These are phyloP conservation scores for Colletotrichum neosansevieriae DNA, from an alignment of 2,329 filamentous ascomycete species.

Conservation along the genomic window DNA sequence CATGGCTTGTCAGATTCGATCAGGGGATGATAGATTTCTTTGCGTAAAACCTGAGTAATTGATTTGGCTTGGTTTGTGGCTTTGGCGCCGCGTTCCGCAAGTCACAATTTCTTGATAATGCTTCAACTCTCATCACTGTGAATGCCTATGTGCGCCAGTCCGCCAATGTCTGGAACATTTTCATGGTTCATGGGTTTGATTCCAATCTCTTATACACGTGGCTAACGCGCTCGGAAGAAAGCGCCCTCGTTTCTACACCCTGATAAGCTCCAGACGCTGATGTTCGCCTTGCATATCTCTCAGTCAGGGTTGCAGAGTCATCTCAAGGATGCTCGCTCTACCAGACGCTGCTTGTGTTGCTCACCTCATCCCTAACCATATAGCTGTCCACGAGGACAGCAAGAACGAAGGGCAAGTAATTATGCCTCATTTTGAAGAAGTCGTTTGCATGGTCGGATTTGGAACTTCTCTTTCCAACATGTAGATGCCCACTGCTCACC, in stretches of 20 bases:
- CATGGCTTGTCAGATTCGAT: slow-evolving; percentile 56
- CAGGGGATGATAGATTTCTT: slow-evolving; percentile 30
- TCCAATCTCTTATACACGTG: slow-evolving; percentile 11
- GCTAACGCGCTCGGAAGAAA: background rate
- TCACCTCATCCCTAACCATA: slow-evolving; percentile 13
- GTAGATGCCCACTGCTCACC: slow-evolving; percentile 54
- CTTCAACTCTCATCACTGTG: background rate
- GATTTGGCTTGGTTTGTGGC: slow-evolving; percentile 11
- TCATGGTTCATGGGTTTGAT: slow-evolving; percentile 6
- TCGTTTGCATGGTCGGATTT: background rate
- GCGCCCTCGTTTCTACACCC: background rate
- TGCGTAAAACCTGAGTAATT: slow-evolving; percentile 24
- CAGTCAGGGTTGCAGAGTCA: too few relatives aligned
- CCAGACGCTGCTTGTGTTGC: background rate
- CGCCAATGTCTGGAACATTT: background rate
- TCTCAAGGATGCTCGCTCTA: background rate
- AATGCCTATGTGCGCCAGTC: background rate
- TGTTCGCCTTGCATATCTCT: background rate
- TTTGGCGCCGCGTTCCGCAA: background rate
- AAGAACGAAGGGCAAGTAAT: slow-evolving; percentile 19
- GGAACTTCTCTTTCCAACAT: background rate
- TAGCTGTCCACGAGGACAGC: slow-evolving; percentile 7
- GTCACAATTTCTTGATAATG: background rate
- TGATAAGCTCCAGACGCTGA: background rate
- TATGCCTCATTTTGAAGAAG: slow-evolving; percentile 3